Conservation (phyloP, 2,329 filamentous ascomycete genomes). For the Stemphylium lycopersici region DNA sequence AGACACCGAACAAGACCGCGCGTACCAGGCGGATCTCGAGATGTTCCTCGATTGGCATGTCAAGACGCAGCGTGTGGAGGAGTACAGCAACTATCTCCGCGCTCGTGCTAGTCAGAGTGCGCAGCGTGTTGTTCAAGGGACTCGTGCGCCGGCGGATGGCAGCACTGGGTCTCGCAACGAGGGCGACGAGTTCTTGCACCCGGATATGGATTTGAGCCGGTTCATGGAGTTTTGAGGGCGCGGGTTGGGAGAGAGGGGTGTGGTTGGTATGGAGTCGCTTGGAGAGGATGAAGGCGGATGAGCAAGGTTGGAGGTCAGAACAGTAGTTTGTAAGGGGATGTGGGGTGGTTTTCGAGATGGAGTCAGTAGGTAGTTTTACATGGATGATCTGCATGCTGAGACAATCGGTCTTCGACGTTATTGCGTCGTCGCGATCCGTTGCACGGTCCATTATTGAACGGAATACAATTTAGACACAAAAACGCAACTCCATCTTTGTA, state of each 20-base stretch:
- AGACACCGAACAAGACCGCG: not conserved
- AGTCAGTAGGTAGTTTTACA: not conserved
- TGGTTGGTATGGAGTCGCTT: not conserved
- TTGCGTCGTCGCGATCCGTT: too few species aligned
- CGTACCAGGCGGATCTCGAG: slow-evolving; percentile 1
- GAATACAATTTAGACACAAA: not conserved
- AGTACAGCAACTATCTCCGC: slow-evolving; percentile 29
- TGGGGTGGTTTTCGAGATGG: too few species aligned
- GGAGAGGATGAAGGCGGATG: not conserved
- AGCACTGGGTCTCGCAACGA: not conserved
- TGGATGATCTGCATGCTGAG: not conserved
- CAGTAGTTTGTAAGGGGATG: too few species aligned
- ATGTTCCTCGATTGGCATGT: slow-evolving; percentile 25
- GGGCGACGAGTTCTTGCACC: not conserved
- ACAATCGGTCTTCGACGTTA: not conserved
- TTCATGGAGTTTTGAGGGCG: not conserved
- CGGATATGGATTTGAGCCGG: not conserved
- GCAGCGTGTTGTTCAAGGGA: slow-evolving; percentile 10
- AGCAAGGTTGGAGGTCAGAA: too few species aligned
- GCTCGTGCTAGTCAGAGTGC: slow-evolving; percentile 20
- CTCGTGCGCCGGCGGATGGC: not conserved
- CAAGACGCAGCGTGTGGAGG: slow-evolving; percentile 25
- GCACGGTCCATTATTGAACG: not conserved
- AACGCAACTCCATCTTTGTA: not conserved
- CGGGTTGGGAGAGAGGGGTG: not conserved